These are phyloP conservation scores for Lippia alba DNA, from an alignment of 305 asterid genomes.

Conservation along the genomic window DNA sequence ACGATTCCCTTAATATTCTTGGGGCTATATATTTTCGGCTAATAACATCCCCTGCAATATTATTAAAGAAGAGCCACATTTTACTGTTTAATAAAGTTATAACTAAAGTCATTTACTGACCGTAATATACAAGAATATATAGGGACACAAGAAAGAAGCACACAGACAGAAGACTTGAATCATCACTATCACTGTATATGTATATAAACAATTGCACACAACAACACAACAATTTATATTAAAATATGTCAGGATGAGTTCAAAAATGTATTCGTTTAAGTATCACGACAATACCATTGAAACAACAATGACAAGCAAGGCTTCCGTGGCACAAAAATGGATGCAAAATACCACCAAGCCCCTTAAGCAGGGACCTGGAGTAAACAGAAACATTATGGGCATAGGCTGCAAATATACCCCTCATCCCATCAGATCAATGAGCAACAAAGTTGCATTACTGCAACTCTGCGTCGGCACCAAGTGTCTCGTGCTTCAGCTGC, in stretches of 20 bases:
- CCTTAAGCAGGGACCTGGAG: neutral
- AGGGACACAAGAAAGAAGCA: neutral
- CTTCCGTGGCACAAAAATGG: slow-evolving; percentile 43
- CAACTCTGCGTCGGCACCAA: slow-evolving; percentile 43
- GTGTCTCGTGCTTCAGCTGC: slow-evolving; percentile 50
- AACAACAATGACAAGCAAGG: slow-evolving; percentile 41
- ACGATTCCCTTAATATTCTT: no score
- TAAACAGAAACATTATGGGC: slow-evolving; percentile 34
- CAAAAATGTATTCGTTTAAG: slow-evolving; percentile 27
- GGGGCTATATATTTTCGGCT: no score
- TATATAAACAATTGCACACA: no score
- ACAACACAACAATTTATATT: no score
- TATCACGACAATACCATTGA: slow-evolving; percentile 38
- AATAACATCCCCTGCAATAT: no score
- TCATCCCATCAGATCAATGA: slow-evolving; percentile 42
- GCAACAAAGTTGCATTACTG: slow-evolving; percentile 40
- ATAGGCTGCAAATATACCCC: slow-evolving; percentile 40
- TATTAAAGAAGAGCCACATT: neutral
- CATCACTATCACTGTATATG: neutral
- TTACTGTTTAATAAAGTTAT: neutral
- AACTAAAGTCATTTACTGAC: neutral
- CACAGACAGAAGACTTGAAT: slow-evolving; percentile 4
- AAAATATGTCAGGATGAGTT: no score
- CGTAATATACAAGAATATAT: neutral
- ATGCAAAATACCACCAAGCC: slow-evolving; percentile 23